phyloP scores from a whole-genome alignment of 2,329 filamentous ascomycete species.

The Coleophoma crateriformis region DNA sequence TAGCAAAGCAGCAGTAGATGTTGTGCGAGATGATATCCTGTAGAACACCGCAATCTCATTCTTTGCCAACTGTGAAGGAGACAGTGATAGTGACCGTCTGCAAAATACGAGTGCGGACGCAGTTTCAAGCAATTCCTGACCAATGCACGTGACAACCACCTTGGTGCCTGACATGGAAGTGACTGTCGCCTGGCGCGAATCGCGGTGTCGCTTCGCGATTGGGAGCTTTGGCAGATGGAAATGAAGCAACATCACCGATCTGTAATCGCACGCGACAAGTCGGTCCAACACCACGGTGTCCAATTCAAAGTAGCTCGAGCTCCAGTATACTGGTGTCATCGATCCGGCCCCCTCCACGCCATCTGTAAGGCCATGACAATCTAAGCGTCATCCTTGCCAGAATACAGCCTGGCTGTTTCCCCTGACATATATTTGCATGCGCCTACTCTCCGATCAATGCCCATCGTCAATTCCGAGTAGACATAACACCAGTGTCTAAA shows the following conservation, averaged over 20 bases:
- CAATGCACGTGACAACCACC: no score
- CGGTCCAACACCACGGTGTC: background rate
- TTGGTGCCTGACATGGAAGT: background rate
- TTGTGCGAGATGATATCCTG: no score
- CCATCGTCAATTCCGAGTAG: constrained; percentile 4
- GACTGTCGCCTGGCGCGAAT: background rate
- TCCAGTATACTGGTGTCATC: background rate
- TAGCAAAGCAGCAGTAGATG: no score
- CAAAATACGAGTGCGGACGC: no score
- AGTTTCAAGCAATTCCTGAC: no score
- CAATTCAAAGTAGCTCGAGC: background rate
- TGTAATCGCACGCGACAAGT: background rate
- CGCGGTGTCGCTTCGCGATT: background rate
- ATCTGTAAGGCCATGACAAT: background rate
- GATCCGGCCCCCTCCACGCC: background rate
- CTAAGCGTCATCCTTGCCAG: background rate
- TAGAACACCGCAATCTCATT: no score
- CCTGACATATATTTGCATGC: constrained; percentile 8
- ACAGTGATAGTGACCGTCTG: no score
- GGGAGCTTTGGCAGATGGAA: background rate
- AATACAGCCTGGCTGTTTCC: constrained; percentile 1
- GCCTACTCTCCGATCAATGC: constrained; percentile 15
- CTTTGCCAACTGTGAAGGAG: no score
- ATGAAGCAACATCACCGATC: background rate
- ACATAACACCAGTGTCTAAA: constrained; percentile 7